A percentile compares a stretch with the other conserved stretches of the same genome.
Conservation (phyloP, 1,139 yeast species). For the Pichia inconspicua region DNA sequence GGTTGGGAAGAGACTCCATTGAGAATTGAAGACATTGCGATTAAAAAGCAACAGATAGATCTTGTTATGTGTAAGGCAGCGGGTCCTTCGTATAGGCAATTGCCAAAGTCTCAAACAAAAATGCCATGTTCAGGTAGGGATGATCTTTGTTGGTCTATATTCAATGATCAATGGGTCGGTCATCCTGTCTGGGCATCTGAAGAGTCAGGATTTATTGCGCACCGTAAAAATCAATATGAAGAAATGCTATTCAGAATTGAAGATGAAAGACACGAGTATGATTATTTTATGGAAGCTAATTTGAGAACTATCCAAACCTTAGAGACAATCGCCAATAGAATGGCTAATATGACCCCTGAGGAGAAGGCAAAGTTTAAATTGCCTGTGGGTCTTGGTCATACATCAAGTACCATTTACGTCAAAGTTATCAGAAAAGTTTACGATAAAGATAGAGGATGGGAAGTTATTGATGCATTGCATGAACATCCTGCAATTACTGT, state of each 20-base stretch:
- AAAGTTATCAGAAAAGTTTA: slow-evolving; percentile 87
- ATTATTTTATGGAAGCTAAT: slow-evolving; percentile 90
- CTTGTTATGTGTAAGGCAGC: slow-evolving; percentile 77
- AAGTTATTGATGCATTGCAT: slow-evolving; percentile 91
- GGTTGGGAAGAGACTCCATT: slow-evolving; percentile 74
- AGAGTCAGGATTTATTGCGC: slow-evolving; percentile 96
- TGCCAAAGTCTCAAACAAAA: slow-evolving; percentile 90
- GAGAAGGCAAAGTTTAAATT: slow-evolving; percentile 80
- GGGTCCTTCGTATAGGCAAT: slow-evolving; percentile 88
- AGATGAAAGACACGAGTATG: slow-evolving; percentile 96
- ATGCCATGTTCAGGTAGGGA: slow-evolving; percentile 99
- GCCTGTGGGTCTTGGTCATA: slow-evolving; percentile 90
- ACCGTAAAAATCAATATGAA: slow-evolving; percentile 94
- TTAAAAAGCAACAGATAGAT: slow-evolving; percentile 85
- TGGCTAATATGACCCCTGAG: slow-evolving; percentile 86
- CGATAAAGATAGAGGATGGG: slow-evolving; percentile 91
- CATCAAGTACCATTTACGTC: slow-evolving; percentile 83
- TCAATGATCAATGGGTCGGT: slow-evolving; percentile 98
- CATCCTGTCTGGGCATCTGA: slow-evolving; percentile 99
- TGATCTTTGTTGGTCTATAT: slow-evolving; percentile 98
- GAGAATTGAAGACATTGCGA: slow-evolving; percentile 79
- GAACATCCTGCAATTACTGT: slow-evolving; percentile 94
- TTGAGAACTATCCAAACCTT: slow-evolving; percentile 89
- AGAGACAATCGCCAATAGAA: slow-evolving; percentile 90
- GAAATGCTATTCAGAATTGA: slow-evolving; percentile 91